phyloP scores from a whole-genome alignment of 345 rosid genomes.

The Eucalyptus paniculata region DNA sequence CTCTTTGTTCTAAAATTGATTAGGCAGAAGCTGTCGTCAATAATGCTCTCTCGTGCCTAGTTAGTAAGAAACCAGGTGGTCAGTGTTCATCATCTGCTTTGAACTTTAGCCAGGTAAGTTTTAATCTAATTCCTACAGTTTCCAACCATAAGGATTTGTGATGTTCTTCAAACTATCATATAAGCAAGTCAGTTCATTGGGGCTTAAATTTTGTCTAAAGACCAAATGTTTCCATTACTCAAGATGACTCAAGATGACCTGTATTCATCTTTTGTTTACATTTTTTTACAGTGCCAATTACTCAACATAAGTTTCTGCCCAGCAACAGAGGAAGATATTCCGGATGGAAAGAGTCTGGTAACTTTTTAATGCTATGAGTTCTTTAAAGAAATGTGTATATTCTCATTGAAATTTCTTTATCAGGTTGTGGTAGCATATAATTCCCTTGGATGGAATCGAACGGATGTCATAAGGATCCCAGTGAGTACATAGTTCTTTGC shows the following conservation, averaged over 20 bases:
- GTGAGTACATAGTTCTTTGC: constrained; percentile 18
- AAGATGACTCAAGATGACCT: background rate
- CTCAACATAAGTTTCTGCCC: constrained; percentile 88
- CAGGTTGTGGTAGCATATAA: constrained; percentile 79
- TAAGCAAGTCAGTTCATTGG: background rate
- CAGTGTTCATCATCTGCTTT: constrained; percentile 21
- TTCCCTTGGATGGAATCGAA: constrained; percentile 77
- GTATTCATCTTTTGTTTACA: background rate
- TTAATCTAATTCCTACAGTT: background rate
- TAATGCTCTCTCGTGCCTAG: constrained; percentile 55
- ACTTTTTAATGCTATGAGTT: background rate
- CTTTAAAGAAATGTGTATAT: background rate
- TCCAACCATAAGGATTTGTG: background rate
- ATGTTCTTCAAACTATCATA: background rate
- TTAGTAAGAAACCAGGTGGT: constrained; percentile 17
- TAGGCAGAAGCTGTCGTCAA: constrained; percentile 52
- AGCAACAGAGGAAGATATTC: constrained; percentile 42
- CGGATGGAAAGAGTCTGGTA: constrained; percentile 63
- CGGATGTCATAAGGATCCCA: constrained; percentile 59
- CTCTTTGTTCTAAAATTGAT: background rate
- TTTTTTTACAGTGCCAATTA: constrained; percentile 51
- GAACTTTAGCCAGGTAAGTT: constrained; percentile 43
- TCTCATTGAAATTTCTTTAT: background rate
- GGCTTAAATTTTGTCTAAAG: background rate
- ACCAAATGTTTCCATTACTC: background rate